Evolutionary conservation across 164 flowering plant species (phyloP), one percentile per base, ranked within the genome.

Genomic region (Annona cherimola): DNA sequence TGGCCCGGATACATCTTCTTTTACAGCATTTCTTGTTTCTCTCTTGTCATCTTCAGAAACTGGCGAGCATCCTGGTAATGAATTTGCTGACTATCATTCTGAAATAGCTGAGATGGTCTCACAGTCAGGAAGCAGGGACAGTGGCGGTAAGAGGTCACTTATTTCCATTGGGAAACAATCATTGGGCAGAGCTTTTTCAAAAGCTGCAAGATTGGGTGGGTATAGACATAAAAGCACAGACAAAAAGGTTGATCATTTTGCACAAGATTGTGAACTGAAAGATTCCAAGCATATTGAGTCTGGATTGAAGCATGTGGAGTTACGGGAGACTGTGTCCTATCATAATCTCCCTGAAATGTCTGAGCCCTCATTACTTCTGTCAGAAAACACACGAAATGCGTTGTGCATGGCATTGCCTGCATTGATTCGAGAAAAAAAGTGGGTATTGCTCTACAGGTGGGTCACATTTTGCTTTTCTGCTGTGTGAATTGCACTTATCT

Each of bases 1-100:
- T 76, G 99, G 89, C 7, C 99, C 99, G 45, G 99, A 95, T 80
- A 95, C 99, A 44, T 93, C 98, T 73, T 93, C 99, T 12, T 93
- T 96, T 76, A 54, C 90, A 59, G 97, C 97, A 42, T 93, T 92
- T 79, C 87, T 96, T 1, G 84, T 83, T 72, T 93, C 99, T 4
- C 77, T 96, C 0, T 70, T 92, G 79, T 81, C 86, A 41, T 65
- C 91, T 65, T 77, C 92, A 16, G 94, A 85, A 62, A 45, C 87
- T 66, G 82, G 71, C 12, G 76, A 67, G 18, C 80, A 76, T 76
- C 57, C 81, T 9, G 71, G 77, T 14, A 84, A 79, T 63, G 83
- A 73, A 64, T 54, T 20, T 41, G 8, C 55, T 70, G 81, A 71
- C 20, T 14, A 71, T 67, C 54, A 63, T 61, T 79, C 60, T 4